Base-by-base conservation (phyloP, 352 stramenopile genomes). In the Pythium oligandrum region DNA sequence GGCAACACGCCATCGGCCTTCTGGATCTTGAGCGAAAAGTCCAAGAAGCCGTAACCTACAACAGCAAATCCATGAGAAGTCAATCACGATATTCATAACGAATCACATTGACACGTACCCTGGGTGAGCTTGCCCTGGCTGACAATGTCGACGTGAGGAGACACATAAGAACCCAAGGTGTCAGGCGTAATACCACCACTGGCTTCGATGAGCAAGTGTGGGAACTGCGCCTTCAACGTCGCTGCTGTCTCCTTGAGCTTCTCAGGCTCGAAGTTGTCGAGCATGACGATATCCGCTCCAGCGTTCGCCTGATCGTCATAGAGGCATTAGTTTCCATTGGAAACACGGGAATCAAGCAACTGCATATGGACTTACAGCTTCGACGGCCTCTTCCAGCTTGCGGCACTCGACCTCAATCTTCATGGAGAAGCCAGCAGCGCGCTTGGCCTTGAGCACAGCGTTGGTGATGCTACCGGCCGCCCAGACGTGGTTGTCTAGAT, bases 341-440 rank as follows among this genome's bases (percentile, higher is more conserved):
- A 52, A 5, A 52, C 6, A 43, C 10, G 4, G 10, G 33, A 31
- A 43, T 40, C 37, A 31, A 36, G 30, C 26, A 44, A 32, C 11
- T 39, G 6, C 9, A 34, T 3, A 26, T 12, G 6, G 11, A 53
- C 69, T 33, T 55, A 84, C 88, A 10, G 96, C 96, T 69, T 98
- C 94, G 12, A 97, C 55, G 9, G 92, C 96, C 62, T 99, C 95
- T 32, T 97, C 88, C 2, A 98, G 67, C 45, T 72, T 88, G 56
- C 96, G 88, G 55, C 91, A 98, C 75, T 99, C 97, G 44, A 99
- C 96, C 68, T 99, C 97, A 73, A 99, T 98, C 85, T 99, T 99
- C 82, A 98, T 96, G 33, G 84, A 98, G 74, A 99, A 99, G 9
- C 96, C 96, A 30, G 90, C 82, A 6, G 92, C 96, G 47, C 71